These are phyloP conservation scores for Ceratocystis variospora DNA, from an alignment of 2,329 filamentous ascomycete genomes.

Conservation along the genomic window DNA sequence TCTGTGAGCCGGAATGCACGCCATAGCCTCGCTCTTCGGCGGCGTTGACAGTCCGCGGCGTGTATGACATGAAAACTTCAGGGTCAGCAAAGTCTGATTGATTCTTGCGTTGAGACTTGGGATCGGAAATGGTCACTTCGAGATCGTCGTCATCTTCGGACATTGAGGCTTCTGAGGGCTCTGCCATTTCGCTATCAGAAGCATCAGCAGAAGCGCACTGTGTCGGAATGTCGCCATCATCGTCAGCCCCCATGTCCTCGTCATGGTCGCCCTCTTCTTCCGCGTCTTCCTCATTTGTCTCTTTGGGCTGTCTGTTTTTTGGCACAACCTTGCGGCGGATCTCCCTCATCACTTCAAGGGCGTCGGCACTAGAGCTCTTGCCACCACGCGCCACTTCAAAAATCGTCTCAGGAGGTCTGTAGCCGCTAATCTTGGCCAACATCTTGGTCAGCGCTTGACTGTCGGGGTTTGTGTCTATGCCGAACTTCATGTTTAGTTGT, in stretches of 20 bases:
- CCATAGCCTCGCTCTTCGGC: slow-evolving; percentile 89
- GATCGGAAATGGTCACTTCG: slow-evolving; percentile 56
- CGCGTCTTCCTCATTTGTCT: slow-evolving; percentile 26
- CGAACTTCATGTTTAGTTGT: slow-evolving; percentile 69
- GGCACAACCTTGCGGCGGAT: slow-evolving; percentile 56
- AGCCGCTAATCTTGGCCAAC: slow-evolving; percentile 77
- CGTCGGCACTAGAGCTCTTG: slow-evolving; percentile 46
- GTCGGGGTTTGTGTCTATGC: slow-evolving; percentile 47
- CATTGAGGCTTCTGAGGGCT: slow-evolving; percentile 35
- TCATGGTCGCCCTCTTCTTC: slow-evolving; percentile 25
- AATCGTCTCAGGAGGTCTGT: slow-evolving; percentile 84
- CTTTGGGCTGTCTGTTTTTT: slow-evolving; percentile 33
- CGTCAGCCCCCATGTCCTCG: slow-evolving; percentile 25
- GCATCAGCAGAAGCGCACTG: slow-evolving; percentile 22
- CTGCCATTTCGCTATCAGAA: slow-evolving; percentile 28
- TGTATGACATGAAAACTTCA: slow-evolving; percentile 95
- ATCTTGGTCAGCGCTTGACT: slow-evolving; percentile 70
- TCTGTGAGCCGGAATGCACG: slow-evolving; percentile 66
- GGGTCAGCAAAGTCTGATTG: slow-evolving; percentile 62
- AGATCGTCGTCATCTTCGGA: slow-evolving; percentile 50
- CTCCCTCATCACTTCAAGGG: slow-evolving; percentile 62
- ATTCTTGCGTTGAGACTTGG: slow-evolving; percentile 30
- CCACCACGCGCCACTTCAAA: slow-evolving; percentile 77
- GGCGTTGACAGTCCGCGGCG: slow-evolving; percentile 62
- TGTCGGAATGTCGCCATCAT: slow-evolving; percentile 20